phyloP scores from a whole-genome alignment of 208 protist species.

The Entamoeba invadens region DNA sequence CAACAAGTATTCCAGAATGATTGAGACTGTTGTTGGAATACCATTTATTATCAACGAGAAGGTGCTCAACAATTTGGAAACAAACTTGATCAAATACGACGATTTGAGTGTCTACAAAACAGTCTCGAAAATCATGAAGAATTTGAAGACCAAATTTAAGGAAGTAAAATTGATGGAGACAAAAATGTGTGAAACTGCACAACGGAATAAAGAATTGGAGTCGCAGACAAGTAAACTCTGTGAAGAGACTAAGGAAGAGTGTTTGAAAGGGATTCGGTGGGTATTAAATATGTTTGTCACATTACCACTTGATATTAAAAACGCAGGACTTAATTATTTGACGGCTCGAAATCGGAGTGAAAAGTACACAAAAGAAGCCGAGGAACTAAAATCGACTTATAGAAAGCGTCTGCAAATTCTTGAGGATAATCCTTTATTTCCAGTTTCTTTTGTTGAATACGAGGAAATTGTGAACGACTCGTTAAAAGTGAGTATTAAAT shows the following conservation, averaged over 20 bases:
- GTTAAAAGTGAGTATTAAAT: neutral
- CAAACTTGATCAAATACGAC: neutral
- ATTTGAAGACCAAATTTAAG: neutral
- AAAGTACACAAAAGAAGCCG: neutral
- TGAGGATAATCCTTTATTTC: neutral
- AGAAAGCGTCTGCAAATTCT: neutral
- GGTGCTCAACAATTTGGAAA: neutral
- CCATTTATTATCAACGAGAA: neutral
- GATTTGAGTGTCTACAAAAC: neutral
- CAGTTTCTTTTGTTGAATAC: neutral
- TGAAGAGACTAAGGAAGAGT: neutral
- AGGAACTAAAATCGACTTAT: neutral
- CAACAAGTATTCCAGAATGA: neutral
- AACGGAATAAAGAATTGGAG: neutral
- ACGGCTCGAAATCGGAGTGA: neutral
- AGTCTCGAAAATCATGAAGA: neutral
- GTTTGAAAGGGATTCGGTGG: neutral
- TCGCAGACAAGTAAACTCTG: neutral
- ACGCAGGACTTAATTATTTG: neutral
- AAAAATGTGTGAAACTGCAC: neutral
- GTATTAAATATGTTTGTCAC: no score
- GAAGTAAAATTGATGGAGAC: neutral
- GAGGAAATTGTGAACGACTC: neutral
- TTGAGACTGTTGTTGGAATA: neutral
- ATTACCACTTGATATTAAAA: neutral